A percentile compares a stretch with the other conserved stretches of the same genome.
phyloP scores from a whole-genome alignment of 495 filamentous ascomycete genomes.

The Aspergillus conjunctus region DNA sequence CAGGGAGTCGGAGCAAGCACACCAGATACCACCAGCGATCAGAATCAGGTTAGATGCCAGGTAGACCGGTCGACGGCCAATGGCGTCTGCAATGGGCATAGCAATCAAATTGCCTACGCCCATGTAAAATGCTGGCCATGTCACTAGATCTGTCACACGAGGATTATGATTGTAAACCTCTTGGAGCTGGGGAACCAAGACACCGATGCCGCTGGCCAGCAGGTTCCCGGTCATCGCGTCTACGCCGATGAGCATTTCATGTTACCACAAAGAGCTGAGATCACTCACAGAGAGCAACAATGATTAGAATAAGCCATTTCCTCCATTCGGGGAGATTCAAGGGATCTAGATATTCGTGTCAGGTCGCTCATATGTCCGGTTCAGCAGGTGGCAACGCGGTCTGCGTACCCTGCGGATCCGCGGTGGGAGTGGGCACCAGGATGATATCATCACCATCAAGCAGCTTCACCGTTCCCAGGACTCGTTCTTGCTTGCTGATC shows the following conservation, averaged over 20 bases:
- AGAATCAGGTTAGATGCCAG: not conserved
- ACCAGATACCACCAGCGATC: slow-evolving; percentile 3
- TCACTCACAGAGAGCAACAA: slow-evolving; percentile 4
- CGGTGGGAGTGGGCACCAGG: not conserved
- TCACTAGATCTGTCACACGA: slow-evolving; percentile 1
- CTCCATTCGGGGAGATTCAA: slow-evolving; percentile 2
- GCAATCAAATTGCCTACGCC: slow-evolving; percentile 23
- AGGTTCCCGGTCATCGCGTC: slow-evolving; percentile 5
- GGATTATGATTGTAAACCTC: slow-evolving; percentile 1
- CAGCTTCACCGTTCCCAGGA: slow-evolving; percentile 2
- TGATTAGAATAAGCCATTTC: slow-evolving; percentile 8
- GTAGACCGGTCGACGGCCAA: slow-evolving; percentile 5
- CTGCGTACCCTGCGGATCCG: slow-evolving; percentile 1
- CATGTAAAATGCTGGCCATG: not conserved
- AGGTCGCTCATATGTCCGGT: not conserved
- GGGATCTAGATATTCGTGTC: not conserved
- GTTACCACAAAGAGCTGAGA: no score
- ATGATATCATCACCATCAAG: slow-evolving; percentile 2
- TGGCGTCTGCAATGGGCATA: slow-evolving; percentile 14
- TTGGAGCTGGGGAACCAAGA: not conserved
- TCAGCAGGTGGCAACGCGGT: not conserved
- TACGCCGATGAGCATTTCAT: not conserved
- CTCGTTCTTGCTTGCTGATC: not conserved
- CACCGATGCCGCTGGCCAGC: slow-evolving; percentile 1
- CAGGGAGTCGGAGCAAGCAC: not conserved